A percentile compares a stretch with the other conserved stretches of the same genome.
phyloP scores from a whole-genome alignment of 805 yeast species.

The Saccharomycopsis fermentans region DNA sequence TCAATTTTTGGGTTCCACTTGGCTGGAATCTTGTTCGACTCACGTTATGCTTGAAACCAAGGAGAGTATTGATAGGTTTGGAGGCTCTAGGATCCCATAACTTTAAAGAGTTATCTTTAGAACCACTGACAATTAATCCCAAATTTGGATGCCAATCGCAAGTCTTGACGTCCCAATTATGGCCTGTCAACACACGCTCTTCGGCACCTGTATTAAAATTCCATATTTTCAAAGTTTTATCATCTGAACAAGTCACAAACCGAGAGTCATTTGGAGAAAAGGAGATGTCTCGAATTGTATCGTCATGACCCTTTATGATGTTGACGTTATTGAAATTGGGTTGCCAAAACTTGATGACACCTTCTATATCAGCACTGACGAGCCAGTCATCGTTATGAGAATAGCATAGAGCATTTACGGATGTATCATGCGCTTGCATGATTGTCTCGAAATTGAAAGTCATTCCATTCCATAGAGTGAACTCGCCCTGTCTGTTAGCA shows the following conservation, averaged over 20 bases:
- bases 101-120: constrained; percentile 88
- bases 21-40: constrained; percentile 80
- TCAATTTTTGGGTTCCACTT: constrained; percentile 54
- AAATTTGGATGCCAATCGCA: constrained; percentile 93
- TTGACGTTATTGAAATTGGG: constrained; percentile 96
- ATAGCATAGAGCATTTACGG: constrained; percentile 70
- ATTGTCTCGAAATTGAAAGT: constrained; percentile 93
- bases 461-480: constrained; percentile 93
- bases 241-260: constrained; percentile 92
- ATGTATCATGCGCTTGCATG: constrained; percentile 96
- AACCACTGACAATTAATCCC: constrained; percentile 84
- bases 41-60: constrained; percentile 93
- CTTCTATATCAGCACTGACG: constrained; percentile 87
- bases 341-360: constrained; percentile 91
- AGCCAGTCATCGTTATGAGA: constrained; percentile 93
- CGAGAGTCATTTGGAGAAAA: constrained; percentile 87
- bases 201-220: constrained; percentile 81
- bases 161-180: constrained; percentile 97
- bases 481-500: constrained; percentile 89
- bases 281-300: constrained; percentile 75
- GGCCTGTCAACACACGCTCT: constrained; percentile 75
- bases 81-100: constrained; percentile 93
- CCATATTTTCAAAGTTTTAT: constrained; percentile 85
- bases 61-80: constrained; percentile 64
- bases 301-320: constrained; percentile 64